Conservation (phyloP, 2,329 filamentous ascomycete species). For the Aspergillus sp. region DNA sequence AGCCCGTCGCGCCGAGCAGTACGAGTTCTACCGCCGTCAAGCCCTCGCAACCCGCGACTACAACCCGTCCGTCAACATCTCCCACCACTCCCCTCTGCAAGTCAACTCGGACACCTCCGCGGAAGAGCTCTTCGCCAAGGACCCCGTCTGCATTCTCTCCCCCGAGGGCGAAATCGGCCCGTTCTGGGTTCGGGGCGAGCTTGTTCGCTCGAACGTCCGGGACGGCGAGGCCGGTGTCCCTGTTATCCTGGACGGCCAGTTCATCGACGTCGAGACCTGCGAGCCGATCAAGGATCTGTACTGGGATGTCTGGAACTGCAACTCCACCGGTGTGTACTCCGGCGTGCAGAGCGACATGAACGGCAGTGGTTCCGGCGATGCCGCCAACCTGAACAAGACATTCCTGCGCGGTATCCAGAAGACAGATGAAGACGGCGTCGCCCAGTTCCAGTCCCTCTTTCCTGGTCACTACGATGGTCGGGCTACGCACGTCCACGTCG, state of each 20-base stretch:
- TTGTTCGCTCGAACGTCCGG: conserved; percentile 36
- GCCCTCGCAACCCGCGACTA: conserved; percentile 31
- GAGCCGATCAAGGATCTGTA: conserved; percentile 36
- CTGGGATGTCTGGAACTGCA: conserved; percentile 39
- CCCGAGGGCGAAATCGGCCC: conserved; percentile 51
- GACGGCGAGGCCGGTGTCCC: conserved; percentile 38
- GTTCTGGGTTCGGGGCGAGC: conserved; percentile 47
- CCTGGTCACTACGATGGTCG: conserved; percentile 47
- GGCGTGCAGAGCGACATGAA: conserved; percentile 26
- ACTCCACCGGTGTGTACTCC: conserved; percentile 32
- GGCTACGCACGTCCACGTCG: conserved; percentile 31
- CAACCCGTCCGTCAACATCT: conserved; percentile 33
- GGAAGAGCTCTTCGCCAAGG: conserved; percentile 20
- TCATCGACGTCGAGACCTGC: conserved; percentile 42
- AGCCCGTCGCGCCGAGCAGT: conserved; percentile 22
- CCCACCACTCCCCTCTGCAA: conserved; percentile 36
- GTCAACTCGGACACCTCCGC: conserved; percentile 22
- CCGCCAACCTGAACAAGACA: conserved; percentile 37
- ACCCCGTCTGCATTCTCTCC: conserved; percentile 46
- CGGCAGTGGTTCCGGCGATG: conserved; percentile 18
- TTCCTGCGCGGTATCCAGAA: conserved; percentile 46
- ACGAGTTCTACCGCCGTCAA: conserved; percentile 18
- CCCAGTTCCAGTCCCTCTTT: conserved; percentile 42
- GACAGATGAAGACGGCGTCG: conserved; percentile 43
- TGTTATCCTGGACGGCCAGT: conserved; percentile 40